Evolutionary conservation across 106 monocot species (phyloP).

Genomic region (Platanthera guangdongensis): DNA sequence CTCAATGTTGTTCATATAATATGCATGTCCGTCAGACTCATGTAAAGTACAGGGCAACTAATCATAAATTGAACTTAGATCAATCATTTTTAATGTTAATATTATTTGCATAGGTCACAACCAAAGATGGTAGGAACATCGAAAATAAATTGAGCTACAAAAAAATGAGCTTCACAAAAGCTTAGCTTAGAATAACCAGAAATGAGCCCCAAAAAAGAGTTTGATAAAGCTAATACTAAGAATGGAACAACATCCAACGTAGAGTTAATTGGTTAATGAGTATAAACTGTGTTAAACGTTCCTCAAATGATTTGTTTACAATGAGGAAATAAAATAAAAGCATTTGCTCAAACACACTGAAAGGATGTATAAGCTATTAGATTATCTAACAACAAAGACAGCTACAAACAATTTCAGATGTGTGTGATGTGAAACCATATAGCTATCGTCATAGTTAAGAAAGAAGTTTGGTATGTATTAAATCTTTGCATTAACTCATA

Average conservation of each 20-base stretch:
- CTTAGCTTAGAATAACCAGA: background rate
- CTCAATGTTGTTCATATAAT: too few relatives aligned
- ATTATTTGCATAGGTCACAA: background rate
- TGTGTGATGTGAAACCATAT: background rate
- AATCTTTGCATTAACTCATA: background rate
- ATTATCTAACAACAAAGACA: background rate
- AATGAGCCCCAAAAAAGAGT: background rate
- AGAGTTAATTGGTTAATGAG: background rate
- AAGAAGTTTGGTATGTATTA: background rate
- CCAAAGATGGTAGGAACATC: background rate
- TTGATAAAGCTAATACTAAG: background rate
- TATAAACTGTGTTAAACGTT: background rate
- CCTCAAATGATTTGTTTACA: background rate
- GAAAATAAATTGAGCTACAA: background rate
- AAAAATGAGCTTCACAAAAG: background rate
- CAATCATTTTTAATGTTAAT: background rate
- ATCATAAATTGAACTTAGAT: too few relatives aligned
- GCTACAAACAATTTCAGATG: background rate
- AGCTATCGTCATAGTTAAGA: background rate
- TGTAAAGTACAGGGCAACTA: too few relatives aligned
- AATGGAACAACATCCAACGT: background rate
- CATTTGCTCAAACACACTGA: background rate
- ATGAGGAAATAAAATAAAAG: background rate
- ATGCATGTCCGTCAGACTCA: too few relatives aligned
- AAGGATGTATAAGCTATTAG: background rate